Evolutionary conservation across 306 rosid species (phyloP).

Genomic region (Trichosanthes cucumerina): DNA sequence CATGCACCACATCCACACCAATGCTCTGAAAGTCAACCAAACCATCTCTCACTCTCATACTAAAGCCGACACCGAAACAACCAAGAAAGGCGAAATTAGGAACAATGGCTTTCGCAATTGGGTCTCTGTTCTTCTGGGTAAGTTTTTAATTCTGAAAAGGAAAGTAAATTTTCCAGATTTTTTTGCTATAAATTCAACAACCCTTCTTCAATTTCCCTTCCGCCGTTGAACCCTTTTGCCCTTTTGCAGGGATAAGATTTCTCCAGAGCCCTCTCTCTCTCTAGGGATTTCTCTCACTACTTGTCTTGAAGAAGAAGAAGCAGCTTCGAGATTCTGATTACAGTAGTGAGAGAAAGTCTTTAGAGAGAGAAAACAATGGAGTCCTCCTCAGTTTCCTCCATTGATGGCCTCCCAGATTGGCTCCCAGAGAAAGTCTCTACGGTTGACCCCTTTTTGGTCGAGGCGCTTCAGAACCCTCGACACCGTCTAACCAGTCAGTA

Average conservation of each 20-base stretch:
- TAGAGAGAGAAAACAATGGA: slow-evolving; percentile 35
- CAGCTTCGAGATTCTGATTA: neutral
- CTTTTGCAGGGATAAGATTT: neutral
- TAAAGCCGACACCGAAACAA: no score
- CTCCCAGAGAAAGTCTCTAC: slow-evolving; percentile 46
- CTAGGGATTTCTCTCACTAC: neutral
- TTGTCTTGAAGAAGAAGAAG: neutral
- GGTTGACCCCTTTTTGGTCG: slow-evolving; percentile 87
- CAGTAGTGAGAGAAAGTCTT: slow-evolving; percentile 2
- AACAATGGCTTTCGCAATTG: no score
- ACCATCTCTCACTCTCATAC: no score
- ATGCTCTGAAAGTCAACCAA: no score
- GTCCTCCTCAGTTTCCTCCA: slow-evolving; percentile 24
- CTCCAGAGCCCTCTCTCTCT: neutral
- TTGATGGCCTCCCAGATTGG: slow-evolving; percentile 24
- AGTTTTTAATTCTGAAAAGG: neutral
- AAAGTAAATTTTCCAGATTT: neutral
- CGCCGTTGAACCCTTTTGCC: neutral
- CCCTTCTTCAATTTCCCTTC: neutral
- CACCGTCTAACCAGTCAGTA: slow-evolving; percentile 73
- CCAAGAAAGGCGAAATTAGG: no score
- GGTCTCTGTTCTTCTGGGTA: neutral
- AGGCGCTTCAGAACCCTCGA: slow-evolving; percentile 91
- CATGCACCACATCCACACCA: no score
- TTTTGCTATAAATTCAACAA: neutral